phyloP scores from a whole-genome alignment of 2,329 filamentous ascomycete genomes.

The Helotiales sp. region DNA sequence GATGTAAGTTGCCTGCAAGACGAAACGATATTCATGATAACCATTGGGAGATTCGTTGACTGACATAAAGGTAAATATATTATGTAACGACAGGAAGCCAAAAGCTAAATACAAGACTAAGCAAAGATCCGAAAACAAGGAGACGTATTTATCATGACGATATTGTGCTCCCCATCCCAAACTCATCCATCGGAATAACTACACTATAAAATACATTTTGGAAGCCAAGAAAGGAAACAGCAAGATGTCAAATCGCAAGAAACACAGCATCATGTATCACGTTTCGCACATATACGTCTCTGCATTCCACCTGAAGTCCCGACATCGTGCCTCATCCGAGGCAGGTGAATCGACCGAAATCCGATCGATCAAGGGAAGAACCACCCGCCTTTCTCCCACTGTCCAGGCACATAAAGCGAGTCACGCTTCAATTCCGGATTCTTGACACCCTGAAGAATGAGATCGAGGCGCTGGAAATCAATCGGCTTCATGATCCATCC shows the following conservation, averaged over 20 bases:
- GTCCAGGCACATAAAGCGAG: conserved; percentile 25
- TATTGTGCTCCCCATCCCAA: too few relatives aligned
- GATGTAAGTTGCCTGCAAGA: too few relatives aligned
- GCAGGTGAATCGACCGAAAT: too few relatives aligned
- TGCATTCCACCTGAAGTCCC: not conserved
- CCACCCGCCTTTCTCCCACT: conserved; percentile 34
- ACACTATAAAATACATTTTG: too few relatives aligned
- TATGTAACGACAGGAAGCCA: not conserved
- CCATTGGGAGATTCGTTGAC: not conserved
- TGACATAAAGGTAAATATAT: not conserved
- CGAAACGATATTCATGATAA: too few relatives aligned
- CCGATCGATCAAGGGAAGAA: conserved; percentile 32
- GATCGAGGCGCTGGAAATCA: conserved; percentile 30
- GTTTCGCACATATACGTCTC: not conserved
- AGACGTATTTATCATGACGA: too few relatives aligned
- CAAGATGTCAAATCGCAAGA: not conserved
- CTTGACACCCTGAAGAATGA: conserved; percentile 29
- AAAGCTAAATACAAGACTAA: not conserved
- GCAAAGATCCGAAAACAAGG: too few relatives aligned
- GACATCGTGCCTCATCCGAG: not conserved
- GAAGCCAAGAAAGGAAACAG: too few relatives aligned
- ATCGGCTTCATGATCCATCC: conserved; percentile 34
- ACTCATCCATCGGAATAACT: not conserved
- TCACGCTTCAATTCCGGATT: conserved; percentile 16
- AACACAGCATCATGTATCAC: not conserved